Conservation (phyloP, 1,139 yeast genomes). For the Lodderomyces metapsilosis region DNA sequence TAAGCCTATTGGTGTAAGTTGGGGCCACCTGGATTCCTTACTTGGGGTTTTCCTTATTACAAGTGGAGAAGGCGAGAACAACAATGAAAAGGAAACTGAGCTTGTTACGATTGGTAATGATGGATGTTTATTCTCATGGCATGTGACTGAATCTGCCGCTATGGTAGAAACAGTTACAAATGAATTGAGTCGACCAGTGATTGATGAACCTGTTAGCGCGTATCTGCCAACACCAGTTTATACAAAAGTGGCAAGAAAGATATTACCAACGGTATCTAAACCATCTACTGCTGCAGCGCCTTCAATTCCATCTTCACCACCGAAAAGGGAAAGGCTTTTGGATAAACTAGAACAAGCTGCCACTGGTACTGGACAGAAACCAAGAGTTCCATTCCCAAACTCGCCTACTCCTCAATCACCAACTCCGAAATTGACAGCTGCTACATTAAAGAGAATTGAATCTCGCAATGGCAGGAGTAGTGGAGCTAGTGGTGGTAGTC, state of each 20-base stretch:
- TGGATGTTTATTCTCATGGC: conserved; percentile 57
- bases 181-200: conserved; percentile 1
- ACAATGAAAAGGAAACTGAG: conserved; percentile 12
- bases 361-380: not conserved
- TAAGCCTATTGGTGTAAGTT: conserved; percentile 44
- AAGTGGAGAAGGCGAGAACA: conserved; percentile 1
- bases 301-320: too few species aligned
- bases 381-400: not conserved
- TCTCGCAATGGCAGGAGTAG: conserved; percentile 14
- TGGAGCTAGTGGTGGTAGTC: not conserved
- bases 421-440: conserved; percentile 23
- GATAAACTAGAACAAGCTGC: not conserved
- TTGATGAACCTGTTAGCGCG: not conserved
- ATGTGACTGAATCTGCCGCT: conserved; percentile 13
- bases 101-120: conserved; percentile 47
- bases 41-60: conserved; percentile 30
- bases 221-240: conserved; percentile 17
- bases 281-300: too few species aligned
- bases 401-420: conserved; percentile 9
- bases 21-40: conserved; percentile 68
- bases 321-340: not conserved
- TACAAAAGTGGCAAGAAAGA: conserved; percentile 35
- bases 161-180: not conserved
- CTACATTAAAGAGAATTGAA: conserved; percentile 34
- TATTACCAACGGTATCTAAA: conserved; percentile 27